Evolutionary conservation across 495 filamentous ascomycete genomes (phyloP).

Genomic region (Chaetomium fimeti): DNA sequence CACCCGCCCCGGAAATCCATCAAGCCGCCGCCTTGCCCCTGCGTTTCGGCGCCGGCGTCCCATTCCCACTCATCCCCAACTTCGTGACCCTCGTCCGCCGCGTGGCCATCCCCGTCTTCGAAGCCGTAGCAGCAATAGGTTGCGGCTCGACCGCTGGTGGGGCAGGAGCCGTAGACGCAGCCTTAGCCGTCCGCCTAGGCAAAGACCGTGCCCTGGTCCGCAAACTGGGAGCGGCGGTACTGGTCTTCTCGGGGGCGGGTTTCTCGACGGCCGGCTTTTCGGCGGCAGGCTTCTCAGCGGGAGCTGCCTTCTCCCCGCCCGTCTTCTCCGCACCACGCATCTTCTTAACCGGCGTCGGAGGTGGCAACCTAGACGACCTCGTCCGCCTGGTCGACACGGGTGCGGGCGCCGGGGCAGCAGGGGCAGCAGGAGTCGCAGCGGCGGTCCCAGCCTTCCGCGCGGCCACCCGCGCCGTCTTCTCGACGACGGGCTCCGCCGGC

Average conservation of each 20-base stretch:
- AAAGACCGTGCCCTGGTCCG: slow-evolving; percentile 1
- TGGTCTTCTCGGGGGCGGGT: slow-evolving; percentile 11
- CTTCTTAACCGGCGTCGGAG: slow-evolving; percentile 28
- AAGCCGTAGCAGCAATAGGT: slow-evolving; percentile 5
- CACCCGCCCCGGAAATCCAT: neutral
- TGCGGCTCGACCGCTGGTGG: slow-evolving; percentile 7
- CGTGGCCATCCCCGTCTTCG: slow-evolving; percentile 25
- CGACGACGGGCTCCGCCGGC: neutral
- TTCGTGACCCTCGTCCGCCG: slow-evolving; percentile 31
- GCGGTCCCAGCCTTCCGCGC: neutral
- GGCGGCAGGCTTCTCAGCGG: slow-evolving; percentile 2
- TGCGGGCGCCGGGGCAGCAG: neutral
- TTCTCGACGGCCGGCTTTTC: slow-evolving; percentile 7
- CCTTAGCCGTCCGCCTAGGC: slow-evolving; percentile 7
- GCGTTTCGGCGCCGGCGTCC: slow-evolving; percentile 39
- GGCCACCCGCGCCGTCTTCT: slow-evolving; percentile 11
- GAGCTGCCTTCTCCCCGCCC: no score
- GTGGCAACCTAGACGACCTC: slow-evolving; percentile 27
- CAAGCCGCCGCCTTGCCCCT: slow-evolving; percentile 22
- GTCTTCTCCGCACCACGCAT: neutral
- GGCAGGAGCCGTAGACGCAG: neutral
- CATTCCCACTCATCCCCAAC: slow-evolving; percentile 39
- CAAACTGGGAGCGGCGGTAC: neutral
- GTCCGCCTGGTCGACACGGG: slow-evolving; percentile 21
- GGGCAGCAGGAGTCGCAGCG: neutral